These are phyloP conservation scores for Lenzites betulinus DNA, from an alignment of 768 basidiomycete species.

Conservation along the genomic window DNA sequence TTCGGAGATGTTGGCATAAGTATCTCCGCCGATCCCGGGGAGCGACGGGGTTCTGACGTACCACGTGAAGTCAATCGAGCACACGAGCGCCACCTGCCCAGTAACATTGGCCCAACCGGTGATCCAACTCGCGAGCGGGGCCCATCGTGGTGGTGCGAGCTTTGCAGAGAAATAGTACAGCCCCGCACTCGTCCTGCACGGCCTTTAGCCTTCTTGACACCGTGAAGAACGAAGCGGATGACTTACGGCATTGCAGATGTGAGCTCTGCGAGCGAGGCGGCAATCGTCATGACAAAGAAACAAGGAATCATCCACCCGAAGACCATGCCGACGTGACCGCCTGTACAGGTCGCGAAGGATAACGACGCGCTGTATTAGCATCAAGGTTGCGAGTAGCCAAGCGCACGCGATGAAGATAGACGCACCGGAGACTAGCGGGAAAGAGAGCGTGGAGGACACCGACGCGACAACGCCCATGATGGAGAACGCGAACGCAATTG, in stretches of 20 bases:
- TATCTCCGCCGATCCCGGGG: background rate
- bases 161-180: conserved; percentile 81
- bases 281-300: conserved; percentile 66
- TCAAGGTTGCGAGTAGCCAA: background rate
- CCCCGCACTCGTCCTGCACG: conserved; percentile 68
- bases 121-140: conserved; percentile 66
- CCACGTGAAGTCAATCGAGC: conserved; percentile 76
- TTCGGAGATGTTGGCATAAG: conserved; percentile 15
- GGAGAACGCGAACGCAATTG: conserved; percentile 65
- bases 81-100: conserved; percentile 68
- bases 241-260: conserved; percentile 77
- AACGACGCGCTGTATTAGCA: background rate
- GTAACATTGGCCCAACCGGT: conserved; percentile 77
- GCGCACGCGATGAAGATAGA: background rate
- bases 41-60: conserved; percentile 21
- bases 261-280: conserved; percentile 72
- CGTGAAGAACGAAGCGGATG: background rate
- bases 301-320: conserved; percentile 78
- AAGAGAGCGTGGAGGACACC: conserved; percentile 65
- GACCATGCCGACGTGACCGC: conserved; percentile 77
- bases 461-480: conserved; percentile 76
- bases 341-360: conserved; percentile 32
- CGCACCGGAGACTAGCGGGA: conserved; percentile 63
- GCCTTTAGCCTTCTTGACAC: background rate
- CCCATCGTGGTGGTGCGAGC: conserved; percentile 61